phyloP scores from a whole-genome alignment of 176 grass and related monocot species.

The Miscanthus lutarioriparius region DNA sequence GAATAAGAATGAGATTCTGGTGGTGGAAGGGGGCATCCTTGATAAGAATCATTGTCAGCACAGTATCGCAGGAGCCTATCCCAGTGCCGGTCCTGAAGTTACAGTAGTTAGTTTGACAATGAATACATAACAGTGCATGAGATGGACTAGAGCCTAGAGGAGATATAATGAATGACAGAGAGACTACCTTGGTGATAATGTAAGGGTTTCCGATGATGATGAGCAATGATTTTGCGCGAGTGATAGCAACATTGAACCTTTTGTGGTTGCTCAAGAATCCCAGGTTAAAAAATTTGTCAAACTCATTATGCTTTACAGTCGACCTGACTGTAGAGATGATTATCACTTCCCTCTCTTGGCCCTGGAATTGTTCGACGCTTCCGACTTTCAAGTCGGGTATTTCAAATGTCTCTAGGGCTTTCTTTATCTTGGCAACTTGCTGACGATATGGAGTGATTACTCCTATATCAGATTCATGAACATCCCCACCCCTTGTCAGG shows the following conservation, averaged over 20 bases:
- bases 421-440: conserved; percentile 83
- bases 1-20: conserved; percentile 46
- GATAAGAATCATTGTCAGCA: conserved; percentile 79
- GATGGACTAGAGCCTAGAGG: neutral
- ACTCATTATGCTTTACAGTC: conserved; percentile 83
- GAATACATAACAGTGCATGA: conserved; percentile 31
- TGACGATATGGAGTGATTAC: conserved; percentile 91
- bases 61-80: conserved; percentile 84
- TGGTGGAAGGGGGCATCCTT: conserved; percentile 74
- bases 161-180: neutral
- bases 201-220: conserved; percentile 90
- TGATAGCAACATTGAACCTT: conserved; percentile 92
- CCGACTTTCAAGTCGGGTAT: conserved; percentile 80
- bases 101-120: conserved; percentile 17
- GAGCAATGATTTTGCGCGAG: conserved; percentile 83
- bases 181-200: conserved; percentile 76
- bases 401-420: conserved; percentile 70
- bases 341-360: conserved; percentile 88
- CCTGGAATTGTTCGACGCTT: conserved; percentile 93
- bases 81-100: conserved; percentile 76
- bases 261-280: conserved; percentile 86
- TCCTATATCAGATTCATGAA: conserved; percentile 66
- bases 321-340: conserved; percentile 96
- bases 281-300: conserved; percentile 75
- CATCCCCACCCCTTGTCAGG: conserved; percentile 52